A percentile compares a stretch with the other conserved stretches of the same genome.
Conservation (phyloP, 441 rosid genomes). For the Corymbia citriodora region DNA sequence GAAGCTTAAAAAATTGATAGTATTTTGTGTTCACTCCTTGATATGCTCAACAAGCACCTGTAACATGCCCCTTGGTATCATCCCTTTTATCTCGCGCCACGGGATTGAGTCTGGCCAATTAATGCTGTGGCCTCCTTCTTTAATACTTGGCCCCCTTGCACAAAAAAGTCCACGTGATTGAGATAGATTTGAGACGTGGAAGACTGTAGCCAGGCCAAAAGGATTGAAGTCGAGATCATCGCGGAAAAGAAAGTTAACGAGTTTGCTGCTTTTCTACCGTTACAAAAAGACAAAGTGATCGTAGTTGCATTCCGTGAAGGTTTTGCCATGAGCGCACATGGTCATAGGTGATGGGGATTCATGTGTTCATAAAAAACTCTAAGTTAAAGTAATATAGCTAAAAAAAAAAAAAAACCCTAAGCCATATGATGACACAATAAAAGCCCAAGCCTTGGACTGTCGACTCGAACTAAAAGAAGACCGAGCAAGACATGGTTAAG, state of each 20-base stretch:
- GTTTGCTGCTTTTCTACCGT: neutral
- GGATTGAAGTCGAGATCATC: neutral
- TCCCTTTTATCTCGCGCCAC: neutral
- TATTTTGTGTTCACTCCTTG: neutral
- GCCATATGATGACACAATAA: neutral
- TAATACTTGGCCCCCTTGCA: neutral
- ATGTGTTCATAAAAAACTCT: neutral
- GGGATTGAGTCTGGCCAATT: neutral
- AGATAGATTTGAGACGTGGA: neutral
- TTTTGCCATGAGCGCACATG: neutral
- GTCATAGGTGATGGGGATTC: neutral
- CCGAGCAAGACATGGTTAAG: neutral
- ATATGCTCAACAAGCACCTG: neutral
- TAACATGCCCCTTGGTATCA: neutral
- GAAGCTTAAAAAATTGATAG: neutral
- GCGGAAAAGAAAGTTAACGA: neutral
- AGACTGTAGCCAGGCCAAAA: neutral
- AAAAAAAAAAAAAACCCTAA: neutral
- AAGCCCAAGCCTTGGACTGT: neutral
- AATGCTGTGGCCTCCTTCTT: neutral
- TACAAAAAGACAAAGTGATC: neutral
- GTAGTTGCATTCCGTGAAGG: neutral
- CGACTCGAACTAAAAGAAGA: neutral
- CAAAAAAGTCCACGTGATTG: neutral
- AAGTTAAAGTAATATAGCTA: neutral